phyloP scores from a whole-genome alignment of 129 eudicot genomes.

The Glebionis coronaria region DNA sequence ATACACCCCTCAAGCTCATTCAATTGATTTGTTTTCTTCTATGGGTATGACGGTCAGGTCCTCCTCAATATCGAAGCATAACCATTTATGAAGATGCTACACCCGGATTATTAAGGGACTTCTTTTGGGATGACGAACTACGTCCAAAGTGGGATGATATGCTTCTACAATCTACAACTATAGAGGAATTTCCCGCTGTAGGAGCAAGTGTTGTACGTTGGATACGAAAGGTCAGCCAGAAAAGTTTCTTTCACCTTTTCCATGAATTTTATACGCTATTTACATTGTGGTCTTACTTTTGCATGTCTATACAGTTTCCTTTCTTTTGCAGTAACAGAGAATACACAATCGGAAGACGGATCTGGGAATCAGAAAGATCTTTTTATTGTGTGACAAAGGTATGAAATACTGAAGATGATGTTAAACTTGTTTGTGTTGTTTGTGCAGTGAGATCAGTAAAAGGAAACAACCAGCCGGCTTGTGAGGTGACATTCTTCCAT shows the following conservation, averaged over 20 bases:
- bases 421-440: not conserved
- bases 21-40: not conserved
- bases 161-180: constrained; percentile 54
- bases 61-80: constrained; percentile 87
- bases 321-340: constrained; percentile 93
- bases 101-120: constrained; percentile 84
- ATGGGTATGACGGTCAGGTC: constrained; percentile 53
- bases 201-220: constrained; percentile 92
- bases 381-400: constrained; percentile 98
- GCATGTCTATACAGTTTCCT: constrained; percentile 66
- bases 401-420: not conserved
- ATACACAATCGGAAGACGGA: constrained; percentile 78
- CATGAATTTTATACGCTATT: not conserved
- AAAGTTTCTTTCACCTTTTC: not conserved
- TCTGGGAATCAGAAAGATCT: constrained; percentile 79
- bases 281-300: not conserved
- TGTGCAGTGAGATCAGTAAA: constrained; percentile 77
- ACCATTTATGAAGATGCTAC: constrained; percentile 84
- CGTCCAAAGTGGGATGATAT: constrained; percentile 89
- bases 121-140: constrained; percentile 93
- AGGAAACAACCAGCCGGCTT: no score
- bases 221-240: constrained; percentile 67
- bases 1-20: not conserved
- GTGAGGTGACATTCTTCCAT: constrained; percentile 85
- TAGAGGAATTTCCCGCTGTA: constrained; percentile 69